A percentile compares a stretch with the other conserved stretches of the same genome.
phyloP scores from a whole-genome alignment of 495 filamentous ascomycete genomes.

The Xylaria longipes region DNA sequence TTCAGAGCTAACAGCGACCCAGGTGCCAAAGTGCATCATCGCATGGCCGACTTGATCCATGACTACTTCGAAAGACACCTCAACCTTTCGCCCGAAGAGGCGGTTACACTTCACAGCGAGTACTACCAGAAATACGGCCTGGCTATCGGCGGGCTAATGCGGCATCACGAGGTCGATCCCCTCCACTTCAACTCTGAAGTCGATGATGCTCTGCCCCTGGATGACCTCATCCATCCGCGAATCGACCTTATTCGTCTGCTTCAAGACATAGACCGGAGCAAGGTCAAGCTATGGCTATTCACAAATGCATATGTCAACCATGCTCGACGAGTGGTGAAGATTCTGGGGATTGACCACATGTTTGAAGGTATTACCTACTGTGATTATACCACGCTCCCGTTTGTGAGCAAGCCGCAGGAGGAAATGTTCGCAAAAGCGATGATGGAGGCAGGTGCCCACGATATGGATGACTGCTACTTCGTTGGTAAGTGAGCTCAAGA shows the following conservation, averaged over 20 bases:
- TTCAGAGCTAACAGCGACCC: slow-evolving; percentile 16
- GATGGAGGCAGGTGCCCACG: slow-evolving; percentile 63
- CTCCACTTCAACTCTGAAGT: slow-evolving; percentile 81
- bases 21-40: slow-evolving; percentile 64
- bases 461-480: slow-evolving; percentile 72
- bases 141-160: slow-evolving; percentile 79
- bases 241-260: slow-evolving; percentile 68
- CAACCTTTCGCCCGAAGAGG: slow-evolving; percentile 65
- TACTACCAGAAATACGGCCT: slow-evolving; percentile 86
- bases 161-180: slow-evolving; percentile 81
- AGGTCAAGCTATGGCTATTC: slow-evolving; percentile 87
- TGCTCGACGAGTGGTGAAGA: slow-evolving; percentile 75
- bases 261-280: slow-evolving; percentile 71
- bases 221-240: slow-evolving; percentile 48
- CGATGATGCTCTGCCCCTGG: slow-evolving; percentile 79
- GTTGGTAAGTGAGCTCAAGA: slow-evolving; percentile 65
- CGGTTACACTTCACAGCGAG: slow-evolving; percentile 70
- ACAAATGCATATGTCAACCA: slow-evolving; percentile 94
- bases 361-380: slow-evolving; percentile 93
- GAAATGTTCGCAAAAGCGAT: slow-evolving; percentile 82
- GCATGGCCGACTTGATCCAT: slow-evolving; percentile 68
- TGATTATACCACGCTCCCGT: slow-evolving; percentile 69
- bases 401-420: slow-evolving; percentile 81
- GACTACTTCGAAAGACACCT: slow-evolving; percentile 73
- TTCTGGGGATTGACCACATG: slow-evolving; percentile 79